Conservation (phyloP, 768 basidiomycete genomes). For the Russula emetica region DNA sequence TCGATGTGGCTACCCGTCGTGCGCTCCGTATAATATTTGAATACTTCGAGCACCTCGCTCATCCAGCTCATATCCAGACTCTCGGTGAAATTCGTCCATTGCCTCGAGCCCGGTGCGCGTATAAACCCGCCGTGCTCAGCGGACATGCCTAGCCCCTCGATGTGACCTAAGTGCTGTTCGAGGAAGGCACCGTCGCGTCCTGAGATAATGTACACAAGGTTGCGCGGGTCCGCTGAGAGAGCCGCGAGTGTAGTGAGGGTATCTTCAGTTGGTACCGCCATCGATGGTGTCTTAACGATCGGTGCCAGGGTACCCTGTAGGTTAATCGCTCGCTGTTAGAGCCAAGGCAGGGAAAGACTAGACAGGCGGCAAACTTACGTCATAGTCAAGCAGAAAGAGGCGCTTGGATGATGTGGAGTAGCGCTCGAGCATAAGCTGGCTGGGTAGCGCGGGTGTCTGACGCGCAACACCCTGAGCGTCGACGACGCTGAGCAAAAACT, state of each 20-base stretch:
- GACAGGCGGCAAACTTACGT: slow-evolving; percentile 48
- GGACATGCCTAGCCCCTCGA: slow-evolving; percentile 79
- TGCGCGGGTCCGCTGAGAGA: slow-evolving; percentile 75
- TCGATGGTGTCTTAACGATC: slow-evolving; percentile 90
- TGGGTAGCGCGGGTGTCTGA: slow-evolving; percentile 79
- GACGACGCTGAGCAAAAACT: slow-evolving; percentile 82
- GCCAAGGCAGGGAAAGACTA: neutral
- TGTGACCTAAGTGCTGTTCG: slow-evolving; percentile 84
- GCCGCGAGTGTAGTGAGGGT: slow-evolving; percentile 70
- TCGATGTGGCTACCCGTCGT: slow-evolving; percentile 97
- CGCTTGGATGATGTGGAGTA: slow-evolving; percentile 76
- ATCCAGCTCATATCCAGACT: slow-evolving; percentile 97
- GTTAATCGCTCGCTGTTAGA: neutral
- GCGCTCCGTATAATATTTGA: slow-evolving; percentile 93
- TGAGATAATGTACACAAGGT: slow-evolving; percentile 95
- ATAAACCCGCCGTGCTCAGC: slow-evolving; percentile 97
- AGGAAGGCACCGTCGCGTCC: slow-evolving; percentile 93
- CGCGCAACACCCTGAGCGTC: slow-evolving; percentile 73
- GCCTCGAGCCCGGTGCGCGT: slow-evolving; percentile 55
- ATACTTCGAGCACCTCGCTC: slow-evolving; percentile 91
- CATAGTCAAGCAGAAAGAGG: slow-evolving; percentile 93
- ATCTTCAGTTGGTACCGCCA: slow-evolving; percentile 72
- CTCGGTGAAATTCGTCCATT: slow-evolving; percentile 89
- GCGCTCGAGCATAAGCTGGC: slow-evolving; percentile 47
- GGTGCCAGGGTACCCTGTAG: slow-evolving; percentile 89